These are phyloP conservation scores for Pisolithus microcarpus DNA, from an alignment of 768 basidiomycete species.

Conservation along the genomic window DNA sequence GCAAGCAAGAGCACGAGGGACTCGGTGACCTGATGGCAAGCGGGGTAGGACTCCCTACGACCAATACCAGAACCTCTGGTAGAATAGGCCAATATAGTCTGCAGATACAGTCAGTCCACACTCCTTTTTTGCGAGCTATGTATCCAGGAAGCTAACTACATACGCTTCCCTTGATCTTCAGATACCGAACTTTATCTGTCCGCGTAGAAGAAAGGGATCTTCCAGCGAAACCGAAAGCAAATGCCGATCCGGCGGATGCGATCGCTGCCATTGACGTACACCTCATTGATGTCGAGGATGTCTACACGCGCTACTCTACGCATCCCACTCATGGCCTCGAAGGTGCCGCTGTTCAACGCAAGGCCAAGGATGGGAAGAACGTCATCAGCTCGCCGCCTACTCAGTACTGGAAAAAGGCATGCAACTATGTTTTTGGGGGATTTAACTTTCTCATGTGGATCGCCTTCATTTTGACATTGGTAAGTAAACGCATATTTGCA, in stretches of 20 bases:
- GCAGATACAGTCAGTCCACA: too few relatives aligned
- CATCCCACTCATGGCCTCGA: conserved; percentile 39
- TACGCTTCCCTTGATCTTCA: conserved; percentile 6
- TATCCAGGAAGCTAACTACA: too few relatives aligned
- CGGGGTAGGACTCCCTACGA: too few relatives aligned
- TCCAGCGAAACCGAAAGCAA: conserved; percentile 11
- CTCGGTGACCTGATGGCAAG: too few relatives aligned
- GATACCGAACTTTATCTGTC: conserved; percentile 41
- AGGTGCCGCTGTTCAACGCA: conserved; percentile 38
- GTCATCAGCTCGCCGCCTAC: conserved; percentile 42
- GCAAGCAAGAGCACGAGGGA: too few relatives aligned
- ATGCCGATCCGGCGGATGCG: conserved; percentile 29
- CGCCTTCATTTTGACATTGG: conserved; percentile 42
- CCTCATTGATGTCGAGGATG: conserved; percentile 32
- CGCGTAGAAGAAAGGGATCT: conserved; percentile 29
- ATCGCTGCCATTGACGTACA: conserved; percentile 46
- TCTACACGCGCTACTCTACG: conserved; percentile 37
- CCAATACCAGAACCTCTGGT: too few relatives aligned
- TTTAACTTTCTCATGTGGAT: conserved; percentile 53
- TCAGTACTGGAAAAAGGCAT: conserved; percentile 41
- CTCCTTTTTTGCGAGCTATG: too few relatives aligned
- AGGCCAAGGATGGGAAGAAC: conserved; percentile 37
- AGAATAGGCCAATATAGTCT: too few relatives aligned
- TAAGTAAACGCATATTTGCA: conserved; percentile 19
- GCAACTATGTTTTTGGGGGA: conserved; percentile 40